Percentiles rank a stretch among this genome's conserved stretches.
phyloP scores from a whole-genome alignment of 805 yeast genomes.

The Myxozyma neotropica region DNA sequence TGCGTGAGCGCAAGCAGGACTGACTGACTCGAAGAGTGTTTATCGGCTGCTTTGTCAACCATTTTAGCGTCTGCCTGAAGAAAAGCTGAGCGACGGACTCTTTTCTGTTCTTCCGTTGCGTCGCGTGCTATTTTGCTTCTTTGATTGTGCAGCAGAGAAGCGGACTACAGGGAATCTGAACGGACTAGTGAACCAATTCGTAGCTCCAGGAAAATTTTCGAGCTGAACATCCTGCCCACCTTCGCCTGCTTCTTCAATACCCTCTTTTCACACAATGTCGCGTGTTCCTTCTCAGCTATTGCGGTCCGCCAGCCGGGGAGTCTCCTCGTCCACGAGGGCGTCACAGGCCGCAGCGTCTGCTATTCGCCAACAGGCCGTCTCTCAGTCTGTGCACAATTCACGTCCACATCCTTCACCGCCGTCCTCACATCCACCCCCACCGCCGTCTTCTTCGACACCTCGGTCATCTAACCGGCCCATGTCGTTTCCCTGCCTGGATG shows the following conservation, averaged over 20 bases:
- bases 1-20: neutral
- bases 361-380: neutral
- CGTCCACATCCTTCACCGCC: neutral
- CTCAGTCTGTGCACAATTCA: neutral
- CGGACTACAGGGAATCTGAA: neutral
- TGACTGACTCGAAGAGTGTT: neutral
- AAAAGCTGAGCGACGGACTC: too few relatives aligned
- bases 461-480: conserved; percentile 62
- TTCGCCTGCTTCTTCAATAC: neutral
- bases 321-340: conserved; percentile 14
- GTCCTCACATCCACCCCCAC: neutral
- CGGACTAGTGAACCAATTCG: too few relatives aligned
- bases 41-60: conserved; percentile 13
- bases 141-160: neutral
- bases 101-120: too few relatives aligned
- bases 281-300: neutral
- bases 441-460: conserved; percentile 10
- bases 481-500: conserved; percentile 85
- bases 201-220: too few relatives aligned
- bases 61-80: too few relatives aligned
- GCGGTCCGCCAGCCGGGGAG: conserved; percentile 9
- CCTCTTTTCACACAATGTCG: neutral
- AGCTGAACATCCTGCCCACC: too few relatives aligned
- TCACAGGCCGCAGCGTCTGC: conserved; percentile 14
- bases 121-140: neutral